Evolutionary conservation across 768 basidiomycete genomes (phyloP), one percentile per base, ranked within the genome.

Genomic region (Ramaria rubella): DNA sequence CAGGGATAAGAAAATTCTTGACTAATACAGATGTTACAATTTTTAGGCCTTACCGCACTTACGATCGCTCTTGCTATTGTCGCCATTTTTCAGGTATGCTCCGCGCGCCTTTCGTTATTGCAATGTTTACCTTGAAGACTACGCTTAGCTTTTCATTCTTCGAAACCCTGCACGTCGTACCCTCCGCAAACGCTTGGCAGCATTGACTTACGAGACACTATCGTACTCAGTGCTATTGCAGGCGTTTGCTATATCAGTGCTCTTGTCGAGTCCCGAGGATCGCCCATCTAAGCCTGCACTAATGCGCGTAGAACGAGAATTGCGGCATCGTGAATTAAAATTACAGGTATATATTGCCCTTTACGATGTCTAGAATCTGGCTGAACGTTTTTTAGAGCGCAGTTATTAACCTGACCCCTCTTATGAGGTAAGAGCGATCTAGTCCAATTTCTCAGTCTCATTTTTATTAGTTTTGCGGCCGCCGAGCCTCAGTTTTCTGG

Each of bases 41-140:
- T 36, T 51, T 36, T 51, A 51, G 58, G 60, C 12, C 38, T 70
- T n/a, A 62, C 59, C 3, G 58, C 65, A 14, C 60, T 70, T 45
- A 59, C 58, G 7, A 55, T 70, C 26, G 69, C 69, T 2, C 54
- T 70, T 2, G 62, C 52, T 12, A 62, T 70, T 38, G 64, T 62
- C 5, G 58, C 61, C n/a, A 59, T 60, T 30, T 70, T 70, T 60
- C 69, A 68, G 46, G 27, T 46, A 30, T 15, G 19, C n/a, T n/a
- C n/a, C n/a, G n/a, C n/a, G n/a, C n/a, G n/a, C n/a, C n/a, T n/a
- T n/a, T n/a, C n/a, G n/a, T n/a, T n/a, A n/a, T n/a, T n/a, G n/a
- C n/a, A n/a, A n/a, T n/a, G n/a, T n/a, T n/a, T n/a, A n/a, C n/a
- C n/a, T n/a, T n/a, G n/a, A n/a, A n/a, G n/a, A n/a, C n/a, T n/a